Percentiles rank a stretch among this genome's conserved stretches.
Evolutionary conservation across 495 filamentous ascomycete genomes (phyloP).

Genomic region (Astrocystis sublimbata): DNA sequence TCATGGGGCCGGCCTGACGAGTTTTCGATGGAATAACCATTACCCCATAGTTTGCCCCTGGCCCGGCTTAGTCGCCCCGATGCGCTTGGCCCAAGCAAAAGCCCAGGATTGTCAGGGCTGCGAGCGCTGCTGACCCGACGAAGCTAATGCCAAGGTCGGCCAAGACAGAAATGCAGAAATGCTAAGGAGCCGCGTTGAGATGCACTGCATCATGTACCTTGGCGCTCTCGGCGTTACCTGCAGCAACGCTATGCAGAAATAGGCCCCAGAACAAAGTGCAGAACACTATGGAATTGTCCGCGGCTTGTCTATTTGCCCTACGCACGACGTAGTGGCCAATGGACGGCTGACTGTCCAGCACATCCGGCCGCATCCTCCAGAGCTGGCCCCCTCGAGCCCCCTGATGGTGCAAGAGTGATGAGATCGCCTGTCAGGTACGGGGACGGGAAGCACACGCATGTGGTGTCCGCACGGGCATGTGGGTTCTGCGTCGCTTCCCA

Average conservation of each 20-base stretch:
- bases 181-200: too few species aligned
- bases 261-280: too few species aligned
- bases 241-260: too few species aligned
- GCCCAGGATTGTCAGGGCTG: neutral
- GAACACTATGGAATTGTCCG: too few species aligned
- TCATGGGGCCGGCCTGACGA: conserved; percentile 34
- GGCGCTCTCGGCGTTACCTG: too few species aligned
- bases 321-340: conserved; percentile 11
- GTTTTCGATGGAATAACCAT: conserved; percentile 37
- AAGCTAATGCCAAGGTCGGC: too few species aligned
- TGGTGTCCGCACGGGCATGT: too few species aligned
- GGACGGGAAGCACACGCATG: neutral
- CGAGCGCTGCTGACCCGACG: neutral
- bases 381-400: too few species aligned
- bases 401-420: conserved; percentile 16
- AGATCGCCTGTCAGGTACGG: conserved; percentile 16
- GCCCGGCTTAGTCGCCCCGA: neutral
- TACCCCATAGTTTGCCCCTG: conserved; percentile 42
- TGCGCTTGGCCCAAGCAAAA: neutral
- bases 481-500: too few species aligned
- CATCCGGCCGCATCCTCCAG: neutral
- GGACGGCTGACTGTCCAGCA: neutral
- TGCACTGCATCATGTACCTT: too few species aligned
- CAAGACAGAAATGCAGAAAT: too few species aligned
- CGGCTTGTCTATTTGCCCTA: too few species aligned